These are phyloP conservation scores for Eleusine coracana DNA, from an alignment of 176 grass and related monocot genomes.

Conservation along the genomic window DNA sequence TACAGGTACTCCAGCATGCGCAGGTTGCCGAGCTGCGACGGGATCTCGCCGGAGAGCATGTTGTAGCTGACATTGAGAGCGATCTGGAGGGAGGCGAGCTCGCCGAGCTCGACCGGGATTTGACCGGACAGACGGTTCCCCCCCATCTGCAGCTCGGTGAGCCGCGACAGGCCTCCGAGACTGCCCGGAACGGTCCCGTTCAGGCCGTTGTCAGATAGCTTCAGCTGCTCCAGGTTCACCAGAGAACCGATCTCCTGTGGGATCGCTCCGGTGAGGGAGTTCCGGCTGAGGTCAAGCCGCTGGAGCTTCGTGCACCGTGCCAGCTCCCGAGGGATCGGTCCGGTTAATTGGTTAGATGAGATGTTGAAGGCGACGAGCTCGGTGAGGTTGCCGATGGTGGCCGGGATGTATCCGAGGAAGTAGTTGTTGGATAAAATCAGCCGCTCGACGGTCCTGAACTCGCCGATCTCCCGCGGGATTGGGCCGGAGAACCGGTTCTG, in stretches of 20 bases:
- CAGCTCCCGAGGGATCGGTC: conserved; percentile 63
- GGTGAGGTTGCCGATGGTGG: conserved; percentile 66
- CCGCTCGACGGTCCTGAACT: conserved; percentile 81
- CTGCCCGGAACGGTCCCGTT: conserved; percentile 83
- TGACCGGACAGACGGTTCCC: conserved; percentile 71
- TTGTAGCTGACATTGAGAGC: conserved; percentile 93
- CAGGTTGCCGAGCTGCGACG: conserved; percentile 74
- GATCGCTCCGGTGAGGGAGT: conserved; percentile 69
- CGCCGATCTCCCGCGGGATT: conserved; percentile 71
- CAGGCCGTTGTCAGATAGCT: conserved; percentile 77
- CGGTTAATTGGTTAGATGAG: conserved; percentile 79
- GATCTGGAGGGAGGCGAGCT: conserved; percentile 78
- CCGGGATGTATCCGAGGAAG: conserved; percentile 75
- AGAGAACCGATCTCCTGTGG: conserved; percentile 72
- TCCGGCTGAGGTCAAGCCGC: conserved; percentile 91
- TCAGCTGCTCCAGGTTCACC: conserved; percentile 82
- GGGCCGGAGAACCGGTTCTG: conserved; percentile 89
- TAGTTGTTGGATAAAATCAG: conserved; percentile 81
- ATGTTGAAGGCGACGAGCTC: conserved; percentile 94
- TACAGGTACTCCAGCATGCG: conserved; percentile 76
- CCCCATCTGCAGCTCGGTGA: conserved; percentile 92
- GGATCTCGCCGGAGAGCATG: conserved; percentile 81
- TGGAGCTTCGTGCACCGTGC: conserved; percentile 79
- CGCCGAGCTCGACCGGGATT: conserved; percentile 77
- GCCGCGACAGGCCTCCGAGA: conserved; percentile 69